Evolutionary conservation across 345 rosid species (phyloP), one percentile per base, ranked within the genome.

Genomic region (rapeseed (Brassica napus)): DNA sequence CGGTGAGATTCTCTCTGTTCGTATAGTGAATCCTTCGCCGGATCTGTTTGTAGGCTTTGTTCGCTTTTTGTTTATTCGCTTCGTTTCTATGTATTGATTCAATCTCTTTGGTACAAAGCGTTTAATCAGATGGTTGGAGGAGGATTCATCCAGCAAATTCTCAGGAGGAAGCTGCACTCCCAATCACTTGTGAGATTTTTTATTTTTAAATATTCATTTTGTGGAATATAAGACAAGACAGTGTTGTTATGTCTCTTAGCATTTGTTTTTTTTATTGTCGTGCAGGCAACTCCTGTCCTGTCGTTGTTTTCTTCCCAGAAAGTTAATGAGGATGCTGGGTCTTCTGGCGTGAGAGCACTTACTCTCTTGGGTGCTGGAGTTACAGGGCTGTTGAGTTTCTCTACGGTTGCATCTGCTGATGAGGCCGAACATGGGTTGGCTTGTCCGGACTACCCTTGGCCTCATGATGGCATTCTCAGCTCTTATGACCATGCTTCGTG

Each of bases 401-500:
- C 94, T 39, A 86, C 97, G 1, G 75, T 91, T 39, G 96, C 94
- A 26, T 86, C 98, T 68, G 94, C 99, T 37, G 99, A 96, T 78
- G 99, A 96, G 84, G 99, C 99, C 15, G 99, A 96, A 60, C 99
- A 93, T 49, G 99, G 99, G 18, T 80, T 96, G 83, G 94, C 74
- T 37, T 85, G 83, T 75, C 88, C 99, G 42, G 86, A 61, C 77
- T 96, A 96, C 86, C 99, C 99, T 68, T 96, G 99, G 99, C 99
- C 99, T 83, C 99, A 96, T 77, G 37, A 84, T 68, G 99, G 99
- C 83, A 96, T 96, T 77, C 93, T 96, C 28, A 92, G 98, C 82
- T 96, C 99, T 44, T 96, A 96, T 73, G 98, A 96, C 82, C 99
- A 96, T 84, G 92, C 98, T 44, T 96, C 99, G 99, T 96, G 79